Percentiles rank a stretch among this genome's conserved stretches.
Conservation (phyloP, 1,284 basidiomycete genomes). For the Mycosarcoma mackinlayi region DNA sequence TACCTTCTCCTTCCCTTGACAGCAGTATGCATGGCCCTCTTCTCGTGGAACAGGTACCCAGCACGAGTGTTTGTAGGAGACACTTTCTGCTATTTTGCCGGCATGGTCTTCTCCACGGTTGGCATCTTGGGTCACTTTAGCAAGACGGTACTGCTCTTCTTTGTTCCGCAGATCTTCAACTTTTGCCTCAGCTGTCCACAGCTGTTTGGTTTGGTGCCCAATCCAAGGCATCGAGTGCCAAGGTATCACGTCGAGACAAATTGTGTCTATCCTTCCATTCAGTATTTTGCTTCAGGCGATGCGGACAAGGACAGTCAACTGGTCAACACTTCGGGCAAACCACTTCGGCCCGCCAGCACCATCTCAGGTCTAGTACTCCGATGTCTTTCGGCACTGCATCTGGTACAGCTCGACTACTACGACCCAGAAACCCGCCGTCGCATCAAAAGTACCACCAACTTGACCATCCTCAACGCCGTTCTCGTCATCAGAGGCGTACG, state of each 20-base stretch:
- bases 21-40: conserved; percentile 85
- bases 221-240: conserved; percentile 92
- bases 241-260: conserved; percentile 54
- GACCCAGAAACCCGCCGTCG: neutral
- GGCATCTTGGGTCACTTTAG: conserved; percentile 82
- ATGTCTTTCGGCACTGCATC: conserved; percentile 17
- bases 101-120: conserved; percentile 62
- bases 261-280: conserved; percentile 50
- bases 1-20: conserved; percentile 96
- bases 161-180: conserved; percentile 97
- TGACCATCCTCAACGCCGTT: conserved; percentile 64
- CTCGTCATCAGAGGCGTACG: conserved; percentile 58
- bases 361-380: conserved; percentile 28
- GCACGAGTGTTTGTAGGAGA: conserved; percentile 94
- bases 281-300: conserved; percentile 27
- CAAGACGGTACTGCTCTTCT: conserved; percentile 95
- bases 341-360: conserved; percentile 12
- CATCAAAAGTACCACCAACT: conserved; percentile 58
- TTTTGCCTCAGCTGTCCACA: conserved; percentile 95
- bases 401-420: conserved; percentile 49
- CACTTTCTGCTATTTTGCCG: conserved; percentile 96
- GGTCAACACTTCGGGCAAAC: conserved; percentile 17
- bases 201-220: conserved; percentile 90
- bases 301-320: neutral
- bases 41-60: conserved; percentile 75